A percentile compares a stretch with the other conserved stretches of the same genome.
Conservation (phyloP, 768 basidiomycete genomes). For the Suillus clintonianus region DNA sequence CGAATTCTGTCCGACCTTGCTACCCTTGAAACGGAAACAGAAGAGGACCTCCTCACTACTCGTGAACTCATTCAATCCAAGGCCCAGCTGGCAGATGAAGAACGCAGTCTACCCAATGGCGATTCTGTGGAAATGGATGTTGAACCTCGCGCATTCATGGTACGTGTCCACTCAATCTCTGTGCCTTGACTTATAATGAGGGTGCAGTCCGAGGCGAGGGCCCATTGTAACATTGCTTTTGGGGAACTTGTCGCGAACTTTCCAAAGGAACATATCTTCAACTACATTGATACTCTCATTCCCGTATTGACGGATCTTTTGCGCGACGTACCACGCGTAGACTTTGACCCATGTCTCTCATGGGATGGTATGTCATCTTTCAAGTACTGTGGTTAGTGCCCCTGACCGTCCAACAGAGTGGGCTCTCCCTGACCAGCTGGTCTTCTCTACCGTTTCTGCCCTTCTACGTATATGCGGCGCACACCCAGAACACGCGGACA, state of each 20-base stretch:
- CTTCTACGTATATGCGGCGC: slow-evolving; percentile 64
- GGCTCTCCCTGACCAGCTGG: slow-evolving; percentile 84
- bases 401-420: slow-evolving; percentile 55
- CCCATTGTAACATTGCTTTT: slow-evolving; percentile 83
- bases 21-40: slow-evolving; percentile 48
- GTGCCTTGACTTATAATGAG: slow-evolving; percentile 4
- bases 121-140: slow-evolving; percentile 22
- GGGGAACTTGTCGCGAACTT: slow-evolving; percentile 74
- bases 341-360: slow-evolving; percentile 76
- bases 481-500: slow-evolving; percentile 49
- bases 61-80: slow-evolving; percentile 63
- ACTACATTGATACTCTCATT: slow-evolving; percentile 54
- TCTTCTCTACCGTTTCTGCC: slow-evolving; percentile 76
- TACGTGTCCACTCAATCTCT: slow-evolving; percentile 28
- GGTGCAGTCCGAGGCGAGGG: slow-evolving; percentile 63
- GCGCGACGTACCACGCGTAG: slow-evolving; percentile 68
- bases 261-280: slow-evolving; percentile 50
- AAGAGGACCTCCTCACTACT: slow-evolving; percentile 48
- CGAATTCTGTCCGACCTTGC: slow-evolving; percentile 77
- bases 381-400: not conserved
- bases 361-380: slow-evolving; percentile 65
- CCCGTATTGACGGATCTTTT: slow-evolving; percentile 67
- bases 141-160: slow-evolving; percentile 54
- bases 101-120: slow-evolving; percentile 11
- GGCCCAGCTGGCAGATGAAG: slow-evolving; percentile 45